Conservation (phyloP, 495 filamentous ascomycete species). For the Bathelium albidoporum region DNA sequence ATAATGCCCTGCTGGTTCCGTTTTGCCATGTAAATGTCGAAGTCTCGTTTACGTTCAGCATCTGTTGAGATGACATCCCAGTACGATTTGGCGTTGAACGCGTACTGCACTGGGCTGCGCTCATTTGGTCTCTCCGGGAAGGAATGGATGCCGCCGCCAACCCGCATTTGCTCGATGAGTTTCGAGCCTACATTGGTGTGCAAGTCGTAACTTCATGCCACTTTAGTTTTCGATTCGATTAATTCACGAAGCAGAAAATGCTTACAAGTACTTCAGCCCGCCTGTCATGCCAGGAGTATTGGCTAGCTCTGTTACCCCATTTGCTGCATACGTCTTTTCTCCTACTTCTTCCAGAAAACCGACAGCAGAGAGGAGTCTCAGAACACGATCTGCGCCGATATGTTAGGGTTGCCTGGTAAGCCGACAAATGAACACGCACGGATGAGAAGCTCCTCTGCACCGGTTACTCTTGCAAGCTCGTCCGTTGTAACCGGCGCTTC, state of each 20-base stretch:
- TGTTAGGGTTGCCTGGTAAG: not conserved
- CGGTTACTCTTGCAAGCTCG: not conserved
- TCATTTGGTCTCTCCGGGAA: constrained; percentile 1
- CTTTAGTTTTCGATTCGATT: not conserved
- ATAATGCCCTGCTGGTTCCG: not conserved
- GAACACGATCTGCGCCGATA: not conserved
- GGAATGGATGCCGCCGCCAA: constrained; percentile 5
- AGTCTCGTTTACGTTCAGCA: constrained; percentile 6
- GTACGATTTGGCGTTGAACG: not conserved
- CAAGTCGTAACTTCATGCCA: not conserved
- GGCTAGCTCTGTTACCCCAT: not conserved
- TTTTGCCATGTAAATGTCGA: constrained; percentile 10
- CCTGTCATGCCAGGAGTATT: not conserved
- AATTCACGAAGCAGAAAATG: not conserved
- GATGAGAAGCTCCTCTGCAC: constrained; percentile 8
- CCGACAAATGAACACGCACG: not conserved
- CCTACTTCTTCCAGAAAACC: constrained; percentile 1
- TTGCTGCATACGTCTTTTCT: not conserved
- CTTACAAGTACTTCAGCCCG: constrained; percentile 2
- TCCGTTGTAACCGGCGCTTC: not conserved
- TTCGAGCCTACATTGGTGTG: not conserved
- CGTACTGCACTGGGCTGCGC: not conserved
- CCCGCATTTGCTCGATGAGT: constrained; percentile 10
- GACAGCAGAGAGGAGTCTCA: constrained; percentile 4
- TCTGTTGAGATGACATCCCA: not conserved